Evolutionary conservation across 129 eudicot species (phyloP).

Genomic region (Glebionis coronaria): DNA sequence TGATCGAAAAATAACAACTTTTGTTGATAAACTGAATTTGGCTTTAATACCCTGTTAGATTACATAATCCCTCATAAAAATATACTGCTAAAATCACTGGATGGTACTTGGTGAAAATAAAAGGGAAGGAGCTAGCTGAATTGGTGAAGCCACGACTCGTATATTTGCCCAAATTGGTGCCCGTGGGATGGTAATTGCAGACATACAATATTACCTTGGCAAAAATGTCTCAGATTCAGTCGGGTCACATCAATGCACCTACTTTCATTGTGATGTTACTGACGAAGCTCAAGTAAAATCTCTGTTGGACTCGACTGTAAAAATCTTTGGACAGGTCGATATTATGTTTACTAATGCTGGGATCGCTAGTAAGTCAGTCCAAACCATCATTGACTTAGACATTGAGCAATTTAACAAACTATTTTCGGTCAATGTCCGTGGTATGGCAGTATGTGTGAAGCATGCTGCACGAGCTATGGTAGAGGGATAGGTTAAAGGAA

Average conservation of each 20-base stretch:
- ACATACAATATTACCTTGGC: not conserved
- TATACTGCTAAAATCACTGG: too few relatives aligned
- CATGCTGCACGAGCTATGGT: too few relatives aligned
- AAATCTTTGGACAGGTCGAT: conserved; percentile 1
- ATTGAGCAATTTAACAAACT: too few relatives aligned
- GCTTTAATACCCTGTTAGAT: too few relatives aligned
- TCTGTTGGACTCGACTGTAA: not conserved
- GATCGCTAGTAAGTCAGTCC: not conserved
- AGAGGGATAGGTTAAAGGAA: too few relatives aligned
- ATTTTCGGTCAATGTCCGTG: too few relatives aligned
- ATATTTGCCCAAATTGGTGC: not conserved
- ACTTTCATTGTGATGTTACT: not conserved
- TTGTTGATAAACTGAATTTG: too few relatives aligned
- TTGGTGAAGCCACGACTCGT: conserved; percentile 5
- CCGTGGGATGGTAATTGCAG: not conserved
- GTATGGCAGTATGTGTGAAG: too few relatives aligned
- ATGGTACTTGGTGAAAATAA: conserved; percentile 1
- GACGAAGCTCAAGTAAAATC: conserved; percentile 8
- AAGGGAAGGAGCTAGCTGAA: conserved; percentile 13
- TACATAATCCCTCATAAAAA: too few relatives aligned
- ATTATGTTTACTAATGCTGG: conserved; percentile 12
- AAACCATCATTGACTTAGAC: too few relatives aligned
- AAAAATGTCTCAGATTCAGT: not conserved
- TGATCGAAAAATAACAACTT: too few relatives aligned
- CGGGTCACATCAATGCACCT: not conserved